Evolutionary conservation across 306 rosid genomes (phyloP).

Genomic region (Prunus mume): DNA sequence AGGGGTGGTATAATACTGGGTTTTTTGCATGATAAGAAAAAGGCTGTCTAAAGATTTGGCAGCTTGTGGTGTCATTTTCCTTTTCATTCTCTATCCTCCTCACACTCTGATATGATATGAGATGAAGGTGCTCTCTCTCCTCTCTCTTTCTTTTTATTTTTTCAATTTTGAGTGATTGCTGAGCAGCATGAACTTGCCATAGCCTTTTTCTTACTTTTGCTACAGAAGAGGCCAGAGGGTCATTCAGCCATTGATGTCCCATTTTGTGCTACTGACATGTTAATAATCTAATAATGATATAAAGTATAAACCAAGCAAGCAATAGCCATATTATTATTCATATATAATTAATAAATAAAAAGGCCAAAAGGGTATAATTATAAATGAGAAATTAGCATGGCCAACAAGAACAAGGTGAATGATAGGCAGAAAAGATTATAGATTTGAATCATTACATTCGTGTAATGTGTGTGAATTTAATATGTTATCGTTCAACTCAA

Average conservation of each 20-base stretch:
- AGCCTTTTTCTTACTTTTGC: no score
- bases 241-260: background rate
- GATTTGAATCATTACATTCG: fast-evolving
- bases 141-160: background rate
- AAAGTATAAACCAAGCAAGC: background rate
- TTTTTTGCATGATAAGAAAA: constrained; percentile 23
- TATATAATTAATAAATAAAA: background rate
- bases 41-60: constrained; percentile 51
- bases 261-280: background rate
- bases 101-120: background rate
- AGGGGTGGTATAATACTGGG: background rate
- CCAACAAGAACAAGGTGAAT: background rate
- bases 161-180: background rate
- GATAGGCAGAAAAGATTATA: no score
- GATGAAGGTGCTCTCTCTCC: background rate
- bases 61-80: constrained; percentile 51
- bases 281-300: background rate
- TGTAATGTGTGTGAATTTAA: no score
- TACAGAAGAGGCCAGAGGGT: no score
- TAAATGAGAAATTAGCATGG: background rate
- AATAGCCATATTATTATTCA: background rate
- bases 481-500: fast-evolving
- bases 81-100: constrained; percentile 30
- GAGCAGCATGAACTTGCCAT: background rate
- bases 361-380: background rate